Evolutionary conservation across 495 filamentous ascomycete genomes (phyloP), one percentile per base, ranked within the genome.

Genomic region (Penicillium malachiteum): DNA sequence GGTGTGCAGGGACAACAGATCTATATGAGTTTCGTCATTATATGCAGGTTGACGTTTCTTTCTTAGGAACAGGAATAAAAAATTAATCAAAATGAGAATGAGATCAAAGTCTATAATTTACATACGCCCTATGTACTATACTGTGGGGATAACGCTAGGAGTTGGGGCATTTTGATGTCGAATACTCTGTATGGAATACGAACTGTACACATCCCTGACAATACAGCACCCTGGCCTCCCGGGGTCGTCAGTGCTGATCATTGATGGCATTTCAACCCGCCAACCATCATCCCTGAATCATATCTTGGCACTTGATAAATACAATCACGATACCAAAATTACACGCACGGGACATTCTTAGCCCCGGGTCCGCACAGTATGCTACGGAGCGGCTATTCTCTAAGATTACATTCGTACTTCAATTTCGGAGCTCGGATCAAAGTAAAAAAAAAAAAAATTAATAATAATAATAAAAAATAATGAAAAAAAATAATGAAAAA

Each of bases 261-360:
- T 65, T 68, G 60, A 60, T 64, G 65, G 65, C 8, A 47, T 11
- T n/a, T 17, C n/a, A 39, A 49, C 55, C 67, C 65, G 60, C 67
- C 65, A 68, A 62, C 68, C 26, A 64, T 26, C 7, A 63, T 18
- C 2, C 2, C 12, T 1, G 17, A 5, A 39, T n/a, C 0, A 2
- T 3, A 9, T 7, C 3, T n/a, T 9, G 14, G 18, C 48, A 50
- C 14, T 35, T 50, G 35, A 9, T 11, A 26, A 21, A 6, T 0
- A 41, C 35, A 40, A 14, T 37, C 35, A 16, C 13, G 7, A 49
- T 49, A 49, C 47, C 4, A 49, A 18, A 38, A 31, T 49, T 18
- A 35, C 34, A 37, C 5, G 33, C 47, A 49, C 43, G 43, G 43
- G 11, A 46, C 43, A 46, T 46, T 46, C 43, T 32, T n/a, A 41